phyloP scores from a whole-genome alignment of 192 early-diverging fungal genomes.

The Pilobolus umbonatus region DNA sequence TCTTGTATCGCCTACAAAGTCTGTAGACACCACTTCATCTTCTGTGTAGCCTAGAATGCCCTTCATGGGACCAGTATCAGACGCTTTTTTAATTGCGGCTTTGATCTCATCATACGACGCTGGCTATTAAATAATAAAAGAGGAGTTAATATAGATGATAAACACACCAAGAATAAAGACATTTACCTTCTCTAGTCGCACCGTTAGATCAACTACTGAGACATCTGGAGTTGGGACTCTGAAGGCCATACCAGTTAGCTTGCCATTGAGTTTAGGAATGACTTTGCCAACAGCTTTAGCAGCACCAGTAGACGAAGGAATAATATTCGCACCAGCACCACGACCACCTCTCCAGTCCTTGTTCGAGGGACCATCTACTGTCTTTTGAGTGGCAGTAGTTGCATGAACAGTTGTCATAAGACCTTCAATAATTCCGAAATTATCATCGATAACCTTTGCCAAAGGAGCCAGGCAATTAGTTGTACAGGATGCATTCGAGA shows the following conservation, averaged over 20 bases:
- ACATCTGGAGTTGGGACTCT: conserved; percentile 94
- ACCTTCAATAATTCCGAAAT: conserved; percentile 94
- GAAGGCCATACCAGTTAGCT: conserved; percentile 98
- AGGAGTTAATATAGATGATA: background rate
- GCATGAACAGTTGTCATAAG: conserved; percentile 99
- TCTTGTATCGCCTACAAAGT: conserved; percentile 89
- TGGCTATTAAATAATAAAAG: too few species aligned
- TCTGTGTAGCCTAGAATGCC: conserved; percentile 92
- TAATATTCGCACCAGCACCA: conserved; percentile 92
- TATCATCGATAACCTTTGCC: conserved; percentile 94
- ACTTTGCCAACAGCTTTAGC: conserved; percentile 99
- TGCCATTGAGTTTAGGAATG: conserved; percentile 77
- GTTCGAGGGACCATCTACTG: conserved; percentile 94
- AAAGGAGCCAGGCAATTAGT: conserved; percentile 99
- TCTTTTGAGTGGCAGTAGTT: conserved; percentile 99
- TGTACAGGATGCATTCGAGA: conserved; percentile 99
- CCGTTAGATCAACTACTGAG: conserved; percentile 96
- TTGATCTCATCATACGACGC: conserved; percentile 93
- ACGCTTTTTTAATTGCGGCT: conserved; percentile 76
- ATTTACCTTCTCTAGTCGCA: conserved; percentile 77
- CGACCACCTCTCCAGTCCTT: conserved; percentile 98
- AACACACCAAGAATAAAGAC: background rate
- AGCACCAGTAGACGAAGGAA: conserved; percentile 96
- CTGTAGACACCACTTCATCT: conserved; percentile 94
- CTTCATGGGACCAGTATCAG: conserved; percentile 68